A percentile compares a stretch with the other conserved stretches of the same genome.
phyloP scores from a whole-genome alignment of 2,329 filamentous ascomycete species.

The Ophiostoma himal-ulmi region DNA sequence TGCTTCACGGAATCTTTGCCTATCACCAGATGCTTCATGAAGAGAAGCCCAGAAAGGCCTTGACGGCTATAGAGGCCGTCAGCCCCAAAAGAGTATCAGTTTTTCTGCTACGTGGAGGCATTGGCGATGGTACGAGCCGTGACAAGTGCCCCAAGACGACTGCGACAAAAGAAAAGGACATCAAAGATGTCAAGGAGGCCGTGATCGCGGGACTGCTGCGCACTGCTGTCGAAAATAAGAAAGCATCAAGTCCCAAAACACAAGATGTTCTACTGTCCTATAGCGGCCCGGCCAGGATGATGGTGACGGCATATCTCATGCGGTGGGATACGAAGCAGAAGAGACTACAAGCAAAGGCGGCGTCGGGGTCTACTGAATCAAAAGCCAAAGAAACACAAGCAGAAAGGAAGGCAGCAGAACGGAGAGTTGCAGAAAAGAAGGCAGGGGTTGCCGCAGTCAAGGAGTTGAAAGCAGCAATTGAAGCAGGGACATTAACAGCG shows the following conservation, averaged over 20 bases:
- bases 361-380: too few relatives aligned
- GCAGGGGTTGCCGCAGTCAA: too few relatives aligned
- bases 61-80: slow-evolving; percentile 43
- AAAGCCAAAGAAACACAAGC: neutral
- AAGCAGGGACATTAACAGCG: neutral
- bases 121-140: slow-evolving; percentile 1
- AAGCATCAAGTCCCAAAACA: too few relatives aligned
- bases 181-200: slow-evolving; percentile 29
- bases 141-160: neutral
- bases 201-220: slow-evolving; percentile 22
- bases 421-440: too few relatives aligned
- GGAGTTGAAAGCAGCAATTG: neutral
- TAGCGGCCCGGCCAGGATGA: slow-evolving; percentile 11
- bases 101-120: slow-evolving; percentile 42
- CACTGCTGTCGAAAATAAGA: neutral
- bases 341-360: neutral
- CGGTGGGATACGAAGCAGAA: slow-evolving; percentile 24
- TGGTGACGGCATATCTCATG: slow-evolving; percentile 22
- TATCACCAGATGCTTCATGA: slow-evolving; percentile 41
- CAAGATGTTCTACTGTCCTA: neutral
- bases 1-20: slow-evolving; percentile 66
- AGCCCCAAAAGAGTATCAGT: slow-evolving; percentile 46
- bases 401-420: neutral
- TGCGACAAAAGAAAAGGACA: slow-evolving; percentile 26
- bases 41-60: neutral